Conservation (phyloP, 2,329 filamentous ascomycete species). For the Colletotrichum lupini region DNA sequence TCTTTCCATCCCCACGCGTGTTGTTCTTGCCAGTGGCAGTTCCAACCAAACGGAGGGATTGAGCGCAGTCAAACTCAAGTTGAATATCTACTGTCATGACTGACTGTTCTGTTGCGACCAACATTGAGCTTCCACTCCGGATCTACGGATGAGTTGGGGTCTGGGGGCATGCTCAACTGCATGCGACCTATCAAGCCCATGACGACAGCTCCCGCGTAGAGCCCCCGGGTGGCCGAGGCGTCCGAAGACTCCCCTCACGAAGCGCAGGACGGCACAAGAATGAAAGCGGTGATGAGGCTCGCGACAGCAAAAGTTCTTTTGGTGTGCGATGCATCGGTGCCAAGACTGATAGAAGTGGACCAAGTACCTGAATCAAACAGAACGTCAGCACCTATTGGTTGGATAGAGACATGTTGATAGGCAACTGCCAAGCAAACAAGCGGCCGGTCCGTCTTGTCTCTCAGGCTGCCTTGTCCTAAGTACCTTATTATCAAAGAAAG, state of each 20-base stretch:
- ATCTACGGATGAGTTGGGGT: background rate
- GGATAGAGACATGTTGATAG: constrained; percentile 2
- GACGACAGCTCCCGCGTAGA: background rate
- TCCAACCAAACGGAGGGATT: background rate
- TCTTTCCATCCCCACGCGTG: background rate
- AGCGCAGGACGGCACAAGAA: too few species aligned
- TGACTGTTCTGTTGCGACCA: background rate
- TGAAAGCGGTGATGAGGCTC: constrained; percentile 16
- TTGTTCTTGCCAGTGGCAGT: background rate
- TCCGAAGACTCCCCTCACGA: background rate
- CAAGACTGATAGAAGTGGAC: constrained; percentile 7
- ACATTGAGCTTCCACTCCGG: constrained; percentile 1
- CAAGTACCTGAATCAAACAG: constrained; percentile 16
- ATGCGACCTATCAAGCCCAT: background rate
- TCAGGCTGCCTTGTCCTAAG: background rate
- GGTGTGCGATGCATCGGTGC: background rate
- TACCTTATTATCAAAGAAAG: too few species aligned
- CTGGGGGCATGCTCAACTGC: background rate
- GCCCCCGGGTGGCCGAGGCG: background rate
- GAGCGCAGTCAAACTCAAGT: background rate
- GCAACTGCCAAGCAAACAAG: constrained; percentile 15
- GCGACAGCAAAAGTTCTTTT: background rate
- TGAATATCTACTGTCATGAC: background rate
- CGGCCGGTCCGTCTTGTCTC: constrained; percentile 7
- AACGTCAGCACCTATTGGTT: constrained; percentile 8